Percentiles rank a stretch among this genome's conserved stretches.
phyloP scores from a whole-genome alignment of 2,329 filamentous ascomycete genomes.

The Cadophora sp. region DNA sequence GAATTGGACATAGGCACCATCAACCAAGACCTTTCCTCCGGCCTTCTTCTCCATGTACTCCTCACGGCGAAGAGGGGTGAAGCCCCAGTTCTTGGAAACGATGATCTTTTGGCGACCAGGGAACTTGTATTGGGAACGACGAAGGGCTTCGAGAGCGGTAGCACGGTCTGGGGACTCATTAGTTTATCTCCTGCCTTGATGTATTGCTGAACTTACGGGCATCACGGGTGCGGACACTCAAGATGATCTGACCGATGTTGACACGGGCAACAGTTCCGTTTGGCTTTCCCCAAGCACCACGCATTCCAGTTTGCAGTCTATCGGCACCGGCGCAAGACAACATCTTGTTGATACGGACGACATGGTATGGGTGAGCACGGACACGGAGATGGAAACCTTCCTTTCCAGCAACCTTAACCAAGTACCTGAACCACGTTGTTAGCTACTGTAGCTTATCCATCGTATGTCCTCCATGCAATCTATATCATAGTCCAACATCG shows the following conservation, averaged over 20 bases:
- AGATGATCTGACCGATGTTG: slow-evolving; percentile 99
- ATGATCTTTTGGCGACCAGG: slow-evolving; percentile 99
- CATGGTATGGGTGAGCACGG: slow-evolving; percentile 98
- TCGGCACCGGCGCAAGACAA: slow-evolving; percentile 99
- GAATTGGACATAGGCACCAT: slow-evolving; percentile 99
- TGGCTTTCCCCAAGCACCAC: slow-evolving; percentile 99
- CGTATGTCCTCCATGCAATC: neutral
- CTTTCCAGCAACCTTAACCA: slow-evolving; percentile 75
- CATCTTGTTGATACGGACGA: slow-evolving; percentile 99
- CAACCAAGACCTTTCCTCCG: slow-evolving; percentile 91
- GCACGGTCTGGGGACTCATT: slow-evolving; percentile 70
- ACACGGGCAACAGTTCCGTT: slow-evolving; percentile 99
- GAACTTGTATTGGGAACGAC: slow-evolving; percentile 99
- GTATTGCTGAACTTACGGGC: slow-evolving; percentile 72
- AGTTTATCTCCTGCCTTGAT: slow-evolving; percentile 27
- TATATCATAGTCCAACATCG: neutral
- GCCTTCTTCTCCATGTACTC: slow-evolving; percentile 97
- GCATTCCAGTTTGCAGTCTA: slow-evolving; percentile 99
- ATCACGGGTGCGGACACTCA: slow-evolving; percentile 97
- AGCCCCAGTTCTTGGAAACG: slow-evolving; percentile 99
- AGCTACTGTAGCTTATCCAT: slow-evolving; percentile 1
- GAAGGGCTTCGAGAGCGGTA: slow-evolving; percentile 96
- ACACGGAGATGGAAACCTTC: slow-evolving; percentile 77
- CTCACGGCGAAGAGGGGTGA: slow-evolving; percentile 96
- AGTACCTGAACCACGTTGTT: slow-evolving; percentile 50